Base-by-base conservation (phyloP, 1,284 basidiomycete genomes). In the Omphalotus olearius region DNA sequence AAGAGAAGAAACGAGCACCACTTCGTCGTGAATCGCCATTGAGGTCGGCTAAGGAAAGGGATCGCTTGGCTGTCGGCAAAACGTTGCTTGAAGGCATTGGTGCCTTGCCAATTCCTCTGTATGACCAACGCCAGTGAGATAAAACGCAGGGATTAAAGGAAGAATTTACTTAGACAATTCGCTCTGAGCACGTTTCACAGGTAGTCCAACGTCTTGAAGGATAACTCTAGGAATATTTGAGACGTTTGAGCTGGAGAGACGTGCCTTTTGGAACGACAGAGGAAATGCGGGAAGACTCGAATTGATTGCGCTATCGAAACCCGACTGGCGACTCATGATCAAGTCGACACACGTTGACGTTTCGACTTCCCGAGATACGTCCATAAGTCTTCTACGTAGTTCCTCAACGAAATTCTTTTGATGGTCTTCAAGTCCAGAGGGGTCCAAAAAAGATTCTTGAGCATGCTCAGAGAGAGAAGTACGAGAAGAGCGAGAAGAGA, bases 401-500 rank as follows among this genome's bases (percentile, higher is more conserved):
- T 47, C 40, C 37, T 35, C 25, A 36, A 40, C 26, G 16, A 52
- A 52, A 40, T 52, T 26, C 6, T 20, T 6, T 28, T 30, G n/a
- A 13, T 10, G 28, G n/a, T 16, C 28, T 33, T 43, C 4, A 17
- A 13, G 14, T 40, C 10, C 9, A 20, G 25, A 28, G 16, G 30
- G 28, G 17, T 42, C 38, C 25, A 37, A 38, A 23, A 25, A 2
- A 4, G 17, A 41, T 41, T 40, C 14, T 23, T 23, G 23, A 2
- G 23, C 2, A 3, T 23, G 23, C 23, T 46, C 50, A 33, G 45
- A 52, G 3, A 44, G n/a, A 35, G 51, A 47, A 5, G 51, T 43
- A 38, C 45, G 37, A 42, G 51, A 52, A 35, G 51, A 47, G 9
- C 41, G 45, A 28, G 35, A 44, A 17, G 30, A 16, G 13, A 43